Evolutionary conservation across 2,329 filamentous ascomycete genomes (phyloP), one percentile per base, ranked within the genome.

Genomic region (Ophiostoma sp.): DNA sequence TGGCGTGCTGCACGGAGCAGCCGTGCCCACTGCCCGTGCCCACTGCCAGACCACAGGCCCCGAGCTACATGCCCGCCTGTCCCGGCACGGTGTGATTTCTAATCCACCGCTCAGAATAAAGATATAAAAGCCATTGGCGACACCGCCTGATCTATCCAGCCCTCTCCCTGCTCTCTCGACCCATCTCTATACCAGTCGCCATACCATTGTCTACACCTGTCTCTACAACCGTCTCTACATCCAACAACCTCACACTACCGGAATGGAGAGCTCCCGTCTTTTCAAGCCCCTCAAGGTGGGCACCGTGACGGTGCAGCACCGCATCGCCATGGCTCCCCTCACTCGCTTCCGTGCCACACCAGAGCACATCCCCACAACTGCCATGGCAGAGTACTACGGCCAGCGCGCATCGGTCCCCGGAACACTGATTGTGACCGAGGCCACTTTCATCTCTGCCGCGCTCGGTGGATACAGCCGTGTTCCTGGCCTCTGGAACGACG

Each of bases 401-500:
- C 80, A 83, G 69, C 76, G 81, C 1, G 77, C 79, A 4, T 45
- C 66, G 5, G 79, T 77, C 0, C 79, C 79, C 0, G 81, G 81
- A 6, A 75, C 75, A 0, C 74, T 82, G 0, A 72, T 82, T 38
- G 77, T 83, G 65, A 76, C 77, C 2, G 80, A 82, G 66, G 80
- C 80, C 81, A 76, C 84, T 79, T 75, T 82, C 75, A 72, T 73
- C 64, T 80, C 64, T 74, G 78, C 75, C 14, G 70, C 73, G 12
- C 74, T 76, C 0, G 77, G 76, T 16, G 78, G 78, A 0, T 75
- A 76, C 58, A 70, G 77, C 63, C 83, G 85, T 67, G 81, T 82
- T 0, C 87, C 87, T 0, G 86, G 85, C 1, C 84, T 89, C 73
- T 88, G 81, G 73, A 82, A 76, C 60, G 74, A 80, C 1, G 81